Conservation (phyloP, 495 filamentous ascomycete species). For the Xylaria intraflava region DNA sequence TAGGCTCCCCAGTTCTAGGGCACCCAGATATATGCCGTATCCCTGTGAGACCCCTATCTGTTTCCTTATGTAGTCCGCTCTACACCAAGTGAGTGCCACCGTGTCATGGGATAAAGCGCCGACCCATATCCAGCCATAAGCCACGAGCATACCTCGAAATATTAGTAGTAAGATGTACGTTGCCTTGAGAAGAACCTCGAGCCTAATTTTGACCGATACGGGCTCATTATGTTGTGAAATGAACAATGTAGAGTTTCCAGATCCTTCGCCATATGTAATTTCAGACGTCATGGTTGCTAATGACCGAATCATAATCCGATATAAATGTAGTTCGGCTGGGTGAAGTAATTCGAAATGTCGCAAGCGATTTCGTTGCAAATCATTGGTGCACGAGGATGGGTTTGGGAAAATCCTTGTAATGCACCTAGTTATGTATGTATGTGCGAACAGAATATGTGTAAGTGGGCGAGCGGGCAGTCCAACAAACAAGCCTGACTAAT, state of each 20-base stretch:
- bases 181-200: neutral
- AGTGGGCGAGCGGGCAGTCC: neutral
- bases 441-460: neutral
- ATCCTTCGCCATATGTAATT: neutral
- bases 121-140: constrained; percentile 9
- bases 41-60: constrained; percentile 7
- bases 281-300: neutral
- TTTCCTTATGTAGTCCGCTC: constrained; percentile 12
- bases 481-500: neutral
- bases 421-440: neutral
- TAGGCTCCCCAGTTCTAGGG: neutral
- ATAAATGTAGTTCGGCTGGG: neutral
- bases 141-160: constrained; percentile 2
- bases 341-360: neutral
- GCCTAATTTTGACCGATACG: neutral
- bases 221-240: neutral
- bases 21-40: constrained; percentile 1
- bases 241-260: neutral
- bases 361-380: neutral
- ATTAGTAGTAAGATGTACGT: neutral
- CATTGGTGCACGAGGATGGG: neutral
- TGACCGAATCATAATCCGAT: neutral
- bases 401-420: neutral
- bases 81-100: constrained; percentile 10
- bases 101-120: constrained; percentile 3